Percentiles rank a stretch among this genome's conserved stretches.
These are phyloP conservation scores for Agaricus blazei DNA, from an alignment of 768 basidiomycete genomes.

Conservation along the genomic window DNA sequence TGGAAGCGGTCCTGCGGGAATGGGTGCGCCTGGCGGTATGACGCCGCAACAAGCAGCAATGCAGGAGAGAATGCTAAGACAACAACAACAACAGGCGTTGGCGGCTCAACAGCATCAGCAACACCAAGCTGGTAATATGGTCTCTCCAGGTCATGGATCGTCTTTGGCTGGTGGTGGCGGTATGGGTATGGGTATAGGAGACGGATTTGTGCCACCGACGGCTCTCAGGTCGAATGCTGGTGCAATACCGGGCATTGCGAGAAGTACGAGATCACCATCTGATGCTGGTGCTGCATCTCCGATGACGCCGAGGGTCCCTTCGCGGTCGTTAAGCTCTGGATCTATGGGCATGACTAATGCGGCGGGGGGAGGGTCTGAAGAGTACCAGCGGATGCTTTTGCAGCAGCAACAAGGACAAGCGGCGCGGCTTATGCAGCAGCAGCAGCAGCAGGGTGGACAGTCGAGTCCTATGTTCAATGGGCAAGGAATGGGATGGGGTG, in stretches of 20 bases:
- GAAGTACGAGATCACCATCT: constrained; percentile 72
- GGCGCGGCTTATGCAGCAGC: constrained; percentile 30
- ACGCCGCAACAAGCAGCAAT: constrained; percentile 20
- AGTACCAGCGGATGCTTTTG: constrained; percentile 51
- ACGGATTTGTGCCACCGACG: constrained; percentile 32
- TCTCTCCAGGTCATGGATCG: constrained; percentile 16
- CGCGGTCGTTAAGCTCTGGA: constrained; percentile 26
- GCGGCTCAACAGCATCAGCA: constrained; percentile 31
- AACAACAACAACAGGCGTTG: constrained; percentile 32
- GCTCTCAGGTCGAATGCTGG: constrained; percentile 48
- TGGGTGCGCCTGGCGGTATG: constrained; percentile 16
- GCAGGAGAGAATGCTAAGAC: constrained; percentile 30
- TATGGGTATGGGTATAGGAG: constrained; percentile 11
- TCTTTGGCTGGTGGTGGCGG: constrained; percentile 17
- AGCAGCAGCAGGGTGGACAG: constrained; percentile 21
- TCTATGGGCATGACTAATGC: constrained; percentile 29
- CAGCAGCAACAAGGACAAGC: constrained; percentile 37
- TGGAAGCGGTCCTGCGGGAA: constrained; percentile 9
- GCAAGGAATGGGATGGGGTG: constrained; percentile 5
- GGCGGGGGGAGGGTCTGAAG: constrained; percentile 28
- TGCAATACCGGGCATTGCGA: constrained; percentile 68
- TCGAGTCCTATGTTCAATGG: constrained; percentile 14
- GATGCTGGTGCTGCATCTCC: constrained; percentile 43
- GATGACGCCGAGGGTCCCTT: constrained; percentile 38
- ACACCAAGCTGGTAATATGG: constrained; percentile 36